Conservation (phyloP, 2,329 filamentous ascomycete genomes). For the Diaporthe sp. region DNA sequence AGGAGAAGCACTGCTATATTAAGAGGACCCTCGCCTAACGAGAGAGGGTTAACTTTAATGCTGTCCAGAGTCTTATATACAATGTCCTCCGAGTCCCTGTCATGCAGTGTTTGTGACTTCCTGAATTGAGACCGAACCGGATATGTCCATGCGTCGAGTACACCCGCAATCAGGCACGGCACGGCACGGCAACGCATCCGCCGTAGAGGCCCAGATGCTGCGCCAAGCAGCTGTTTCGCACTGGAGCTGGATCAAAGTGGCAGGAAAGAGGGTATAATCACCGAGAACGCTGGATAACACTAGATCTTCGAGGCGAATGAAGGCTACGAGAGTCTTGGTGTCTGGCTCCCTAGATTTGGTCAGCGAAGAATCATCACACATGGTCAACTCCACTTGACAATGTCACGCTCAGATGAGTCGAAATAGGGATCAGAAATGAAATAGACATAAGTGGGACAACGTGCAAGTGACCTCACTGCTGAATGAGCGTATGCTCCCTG, state of each 20-base stretch:
- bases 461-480: too few relatives aligned
- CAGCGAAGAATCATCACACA: too few relatives aligned
- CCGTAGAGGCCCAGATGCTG: neutral
- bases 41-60: neutral
- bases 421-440: too few relatives aligned
- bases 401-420: too few relatives aligned
- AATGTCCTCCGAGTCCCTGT: neutral
- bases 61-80: neutral
- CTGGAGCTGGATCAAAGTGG: neutral
- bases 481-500: neutral
- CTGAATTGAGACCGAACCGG: neutral
- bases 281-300: neutral
- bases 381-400: too few relatives aligned
- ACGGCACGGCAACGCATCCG: neutral
- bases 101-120: neutral
- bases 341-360: neutral
- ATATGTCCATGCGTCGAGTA: neutral
- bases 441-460: too few relatives aligned
- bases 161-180: neutral
- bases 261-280: neutral
- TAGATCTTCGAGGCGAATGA: neutral
- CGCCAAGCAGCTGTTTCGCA: neutral
- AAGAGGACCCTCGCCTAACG: neutral
- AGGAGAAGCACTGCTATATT: neutral
- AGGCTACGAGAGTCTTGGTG: neutral